Evolutionary conservation across 805 yeast genomes (phyloP).

Genomic region (Pichia californica): DNA sequence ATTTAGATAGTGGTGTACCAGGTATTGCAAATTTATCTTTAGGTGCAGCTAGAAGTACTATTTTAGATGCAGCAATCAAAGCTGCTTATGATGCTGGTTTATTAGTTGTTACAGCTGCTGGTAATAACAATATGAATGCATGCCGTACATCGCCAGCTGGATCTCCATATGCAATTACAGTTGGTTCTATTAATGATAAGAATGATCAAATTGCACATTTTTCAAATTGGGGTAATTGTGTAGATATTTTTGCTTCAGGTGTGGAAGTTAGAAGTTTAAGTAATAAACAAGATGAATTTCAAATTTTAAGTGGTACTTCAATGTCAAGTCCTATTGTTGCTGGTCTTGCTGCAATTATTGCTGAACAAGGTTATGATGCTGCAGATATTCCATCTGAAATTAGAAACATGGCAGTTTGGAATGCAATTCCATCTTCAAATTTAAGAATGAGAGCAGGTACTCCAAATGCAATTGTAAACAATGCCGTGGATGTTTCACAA

Average conservation of each 20-base stretch:
- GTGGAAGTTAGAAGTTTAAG: constrained; percentile 55
- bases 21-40: constrained; percentile 77
- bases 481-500: constrained; percentile 19
- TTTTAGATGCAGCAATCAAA: constrained; percentile 68
- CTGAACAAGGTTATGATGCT: constrained; percentile 45
- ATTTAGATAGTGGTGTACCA: constrained; percentile 29
- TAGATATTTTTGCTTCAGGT: constrained; percentile 82
- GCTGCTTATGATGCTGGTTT: constrained; percentile 73
- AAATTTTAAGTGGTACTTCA: constrained; percentile 65
- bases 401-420: constrained; percentile 40
- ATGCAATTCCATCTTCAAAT: constrained; percentile 41
- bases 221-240: constrained; percentile 93
- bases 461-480: constrained; percentile 50
- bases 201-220: constrained; percentile 67
- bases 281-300: constrained; percentile 17
- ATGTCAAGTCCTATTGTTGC: constrained; percentile 77
- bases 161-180: constrained; percentile 62
- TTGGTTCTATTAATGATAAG: constrained; percentile 82
- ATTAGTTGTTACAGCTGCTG: constrained; percentile 77
- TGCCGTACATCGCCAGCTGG: constrained; percentile 86
- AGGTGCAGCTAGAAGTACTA: constrained; percentile 63
- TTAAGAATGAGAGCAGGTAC: constrained; percentile 43
- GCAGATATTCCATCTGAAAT: constrained; percentile 37
- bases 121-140: constrained; percentile 72
- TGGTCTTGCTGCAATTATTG: constrained; percentile 52